Evolutionary conservation across 495 filamentous ascomycete genomes (phyloP), one percentile per base, ranked within the genome.

Genomic region (Poronia punctata): DNA sequence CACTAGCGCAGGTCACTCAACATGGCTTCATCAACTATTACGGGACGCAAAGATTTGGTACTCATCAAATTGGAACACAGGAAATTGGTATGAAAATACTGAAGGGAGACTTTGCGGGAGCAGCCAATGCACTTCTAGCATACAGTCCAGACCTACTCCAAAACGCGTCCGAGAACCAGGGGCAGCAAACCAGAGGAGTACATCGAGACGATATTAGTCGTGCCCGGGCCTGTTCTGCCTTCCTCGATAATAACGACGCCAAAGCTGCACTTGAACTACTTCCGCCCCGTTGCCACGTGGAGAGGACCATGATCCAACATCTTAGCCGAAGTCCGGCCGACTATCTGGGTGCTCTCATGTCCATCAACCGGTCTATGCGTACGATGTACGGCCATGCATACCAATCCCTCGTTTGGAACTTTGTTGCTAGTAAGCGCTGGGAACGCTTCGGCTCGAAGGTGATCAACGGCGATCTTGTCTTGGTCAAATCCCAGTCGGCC

Each of bases 351-450:
- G 88, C 90, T 0, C 56, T 98, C 37, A 73, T 80, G 55, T 68
- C 68, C 20, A 86, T 97, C 41, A 80, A 76, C 6, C 74, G 88
- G 2, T 82, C 83, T 25, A 70, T 95, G 61, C 78, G 85, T 11
- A 71, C 86, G 24, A 96, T 97, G 85, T 98, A 98, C 49, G 80
- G 93, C 9, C 92, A 98, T 50, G 92, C 93, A 19, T 96, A 94
- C 63, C 92, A 98, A 57, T 89, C 83, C 4, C 72, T 88, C 7
- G 82, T 98, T 7, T 98, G 89, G 89, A 98, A 98, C 64, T 67
- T 72, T 41, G 86, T 80, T 17, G 87, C 75, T 10, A 80, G 81
- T 39, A 80, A 80, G 49, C 83, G 92, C 40, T 92, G 79, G 84
- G 77, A 75, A 27, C 66, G 70, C 14, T 85, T 79, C 54, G 88